A percentile compares a stretch with the other conserved stretches of the same genome.
Conservation (phyloP, 306 rosid species). For the Cercis canadensis region DNA sequence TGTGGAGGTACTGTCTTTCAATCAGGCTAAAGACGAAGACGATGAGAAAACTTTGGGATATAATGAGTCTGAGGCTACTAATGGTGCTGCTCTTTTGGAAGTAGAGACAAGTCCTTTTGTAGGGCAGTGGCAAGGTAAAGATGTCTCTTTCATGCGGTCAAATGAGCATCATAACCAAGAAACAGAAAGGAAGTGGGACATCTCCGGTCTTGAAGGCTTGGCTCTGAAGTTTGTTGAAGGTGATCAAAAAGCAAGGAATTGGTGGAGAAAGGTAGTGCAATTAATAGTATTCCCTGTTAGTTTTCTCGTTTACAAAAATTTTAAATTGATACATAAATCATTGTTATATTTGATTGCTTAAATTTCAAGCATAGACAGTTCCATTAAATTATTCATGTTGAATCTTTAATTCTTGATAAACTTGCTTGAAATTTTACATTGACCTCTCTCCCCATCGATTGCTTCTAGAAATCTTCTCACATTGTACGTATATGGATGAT, state of each 20-base stretch:
- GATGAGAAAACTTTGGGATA: slow-evolving; percentile 26
- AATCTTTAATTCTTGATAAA: no score
- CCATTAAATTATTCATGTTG: no score
- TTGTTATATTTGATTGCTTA: no score
- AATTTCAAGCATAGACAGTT: no score
- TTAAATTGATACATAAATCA: no score
- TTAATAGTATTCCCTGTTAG: background rate
- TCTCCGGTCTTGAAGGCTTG: slow-evolving; percentile 77
- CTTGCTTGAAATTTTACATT: no score
- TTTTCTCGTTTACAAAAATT: no score
- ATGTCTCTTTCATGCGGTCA: slow-evolving; percentile 72
- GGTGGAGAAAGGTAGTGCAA: slow-evolving; percentile 86
- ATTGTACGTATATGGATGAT: no score
- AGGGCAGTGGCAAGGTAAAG: slow-evolving; percentile 89
- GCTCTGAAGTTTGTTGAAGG: slow-evolving; percentile 81
- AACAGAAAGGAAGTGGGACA: slow-evolving; percentile 67
- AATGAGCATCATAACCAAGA: slow-evolving; percentile 64
- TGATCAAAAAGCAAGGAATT: slow-evolving; percentile 84
- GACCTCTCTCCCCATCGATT: no score
- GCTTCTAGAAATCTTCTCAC: no score
- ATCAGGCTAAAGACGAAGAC: slow-evolving; percentile 27
- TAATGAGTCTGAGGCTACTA: slow-evolving; percentile 37
- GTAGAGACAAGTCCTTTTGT: slow-evolving; percentile 82
- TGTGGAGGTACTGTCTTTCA: slow-evolving; percentile 54
- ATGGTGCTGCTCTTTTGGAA: slow-evolving; percentile 40